Base-by-base conservation (phyloP, 2,329 filamentous ascomycete genomes). In the Scorias spongiosa region DNA sequence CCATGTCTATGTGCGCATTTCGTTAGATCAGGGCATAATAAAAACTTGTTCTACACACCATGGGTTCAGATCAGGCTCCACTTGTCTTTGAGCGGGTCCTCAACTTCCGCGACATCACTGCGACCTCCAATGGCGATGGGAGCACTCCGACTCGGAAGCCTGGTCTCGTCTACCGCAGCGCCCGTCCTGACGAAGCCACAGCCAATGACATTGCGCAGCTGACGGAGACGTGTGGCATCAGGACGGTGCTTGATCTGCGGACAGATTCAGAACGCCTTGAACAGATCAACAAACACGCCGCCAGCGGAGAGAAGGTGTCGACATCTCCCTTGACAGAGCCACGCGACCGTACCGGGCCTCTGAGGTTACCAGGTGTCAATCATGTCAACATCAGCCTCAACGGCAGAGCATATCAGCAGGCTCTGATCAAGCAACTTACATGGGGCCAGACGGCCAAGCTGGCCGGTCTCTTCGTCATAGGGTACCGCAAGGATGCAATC, bases 91-190 rank as follows among this genome's bases (percentile, higher is more conserved):
- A 78, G 46, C 72, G 71, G 42, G 70, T 88, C 42, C 64, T 80
- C 53, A 89, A 89, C 60, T 85, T 88, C 57, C 76, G 84, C 45
- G 84, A 89, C 67, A 78, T 88, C 38, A 82, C 79, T 36, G 66
- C 69, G 49, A 78, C 75, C 0, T 68, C 85, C 51, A 87, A 87
- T 53, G 56, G 63, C 20, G 72, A 72, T 48, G 60, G 75, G 4
- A 71, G 71, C 18, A 65, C 66, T 49, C 69, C 72, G 2, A n/a
- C 46, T 17, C 29, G 56, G 8, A 46, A 46, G 39, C 44, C 48
- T 3, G 46, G 46, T 42, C 46, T 54, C 26, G 45, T 59, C 45
- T 55, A 47, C 44, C 56, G 46, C 39, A 49, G 50, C 58, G 58
- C 53, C 17, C 52, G 51, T 11, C 58, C 61, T 71, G 85, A 93